These are phyloP conservation scores for Gardenia jasminoides DNA, from an alignment of 257 asterid genomes.

Conservation along the genomic window DNA sequence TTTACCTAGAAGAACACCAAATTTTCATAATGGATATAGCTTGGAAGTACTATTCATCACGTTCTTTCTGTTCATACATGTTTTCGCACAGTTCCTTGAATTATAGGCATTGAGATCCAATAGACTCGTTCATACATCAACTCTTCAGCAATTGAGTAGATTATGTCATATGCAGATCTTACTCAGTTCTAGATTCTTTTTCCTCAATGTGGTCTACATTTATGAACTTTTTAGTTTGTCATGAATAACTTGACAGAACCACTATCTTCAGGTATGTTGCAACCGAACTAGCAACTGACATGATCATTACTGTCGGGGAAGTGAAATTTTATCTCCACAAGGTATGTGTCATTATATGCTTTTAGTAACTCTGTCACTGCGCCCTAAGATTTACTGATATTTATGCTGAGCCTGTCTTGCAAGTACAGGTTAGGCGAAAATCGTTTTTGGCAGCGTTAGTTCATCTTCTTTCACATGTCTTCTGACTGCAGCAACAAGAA, in stretches of 20 bases:
- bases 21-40: too few relatives aligned
- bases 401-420: background rate
- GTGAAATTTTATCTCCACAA: slow-evolving; percentile 52
- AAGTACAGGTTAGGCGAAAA: background rate
- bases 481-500: background rate
- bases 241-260: background rate
- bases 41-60: too few relatives aligned
- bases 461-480: background rate
- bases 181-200: background rate
- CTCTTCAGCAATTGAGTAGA: background rate
- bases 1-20: too few relatives aligned
- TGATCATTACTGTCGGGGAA: slow-evolving; percentile 41
- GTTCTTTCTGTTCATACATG: too few relatives aligned
- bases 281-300: slow-evolving; percentile 43
- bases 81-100: too few relatives aligned
- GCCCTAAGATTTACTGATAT: too few relatives aligned
- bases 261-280: slow-evolving; percentile 47
- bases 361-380: background rate
- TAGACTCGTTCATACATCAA: background rate
- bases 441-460: background rate
- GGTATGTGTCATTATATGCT: slow-evolving; percentile 25
- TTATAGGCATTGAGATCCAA: too few relatives aligned
- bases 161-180: background rate
- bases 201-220: background rate
- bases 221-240: background rate